phyloP scores from a whole-genome alignment of 148 eudicot species.

The Fallopia convolvulus region DNA sequence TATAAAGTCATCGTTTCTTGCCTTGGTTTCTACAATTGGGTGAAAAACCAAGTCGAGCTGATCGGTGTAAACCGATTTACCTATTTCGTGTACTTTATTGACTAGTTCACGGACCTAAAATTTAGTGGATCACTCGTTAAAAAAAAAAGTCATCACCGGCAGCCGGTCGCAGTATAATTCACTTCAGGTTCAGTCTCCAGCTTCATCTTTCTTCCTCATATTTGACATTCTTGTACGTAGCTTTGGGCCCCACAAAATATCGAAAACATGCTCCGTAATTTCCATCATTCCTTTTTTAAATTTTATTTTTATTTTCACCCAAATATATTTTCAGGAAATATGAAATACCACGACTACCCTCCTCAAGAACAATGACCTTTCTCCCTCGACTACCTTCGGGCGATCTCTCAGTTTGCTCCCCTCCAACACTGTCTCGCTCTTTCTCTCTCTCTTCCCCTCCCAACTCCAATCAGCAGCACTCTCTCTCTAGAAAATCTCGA shows the following conservation, averaged over 20 bases:
- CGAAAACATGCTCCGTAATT: slow-evolving; percentile 3
- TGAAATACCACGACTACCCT: neutral
- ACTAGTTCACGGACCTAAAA: no score
- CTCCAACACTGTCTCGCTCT: slow-evolving; percentile 10
- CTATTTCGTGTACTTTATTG: no score
- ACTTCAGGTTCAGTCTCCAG: no score
- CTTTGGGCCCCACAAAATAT: slow-evolving; percentile 8
- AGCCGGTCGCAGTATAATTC: no score
- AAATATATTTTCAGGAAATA: neutral
- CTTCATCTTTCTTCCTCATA: neutral
- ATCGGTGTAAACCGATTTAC: no score
- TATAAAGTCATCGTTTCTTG: no score
- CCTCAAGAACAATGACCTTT: slow-evolving; percentile 5
- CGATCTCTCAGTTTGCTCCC: slow-evolving; percentile 25
- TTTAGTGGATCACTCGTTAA: no score
- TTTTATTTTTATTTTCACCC: neutral
- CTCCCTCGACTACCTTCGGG: slow-evolving; percentile 16
- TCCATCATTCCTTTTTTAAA: slow-evolving; percentile 1
- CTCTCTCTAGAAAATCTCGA: neutral
- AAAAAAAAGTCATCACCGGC: no score
- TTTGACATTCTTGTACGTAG: neutral
- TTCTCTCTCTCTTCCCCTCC: slow-evolving; percentile 9
- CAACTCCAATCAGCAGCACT: slow-evolving; percentile 4
- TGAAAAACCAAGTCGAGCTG: no score
- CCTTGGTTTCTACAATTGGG: no score